Base-by-base conservation (phyloP, 345 rosid species). In the Salix exigua region DNA sequence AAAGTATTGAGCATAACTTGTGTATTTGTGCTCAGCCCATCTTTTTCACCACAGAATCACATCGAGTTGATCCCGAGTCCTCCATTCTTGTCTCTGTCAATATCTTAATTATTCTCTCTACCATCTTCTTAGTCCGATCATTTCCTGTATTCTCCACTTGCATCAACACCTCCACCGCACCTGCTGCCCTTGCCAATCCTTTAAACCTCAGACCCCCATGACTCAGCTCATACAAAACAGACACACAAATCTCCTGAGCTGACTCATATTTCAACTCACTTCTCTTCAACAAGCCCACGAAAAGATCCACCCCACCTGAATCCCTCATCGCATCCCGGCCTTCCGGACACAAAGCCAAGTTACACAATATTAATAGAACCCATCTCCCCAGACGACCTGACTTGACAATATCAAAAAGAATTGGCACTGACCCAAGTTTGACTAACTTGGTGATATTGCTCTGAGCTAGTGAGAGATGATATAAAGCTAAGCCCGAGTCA, bases 401-500 rank as follows among this genome's bases (percentile, higher is more conserved):
- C 40, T 75, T 88, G 19, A 89, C 80, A 89, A 93, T 84, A 1
- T 70, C 83, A 51, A 96, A 16, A n/a, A 96, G 77, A 35, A 83
- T 77, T 35, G 81, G 84, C 17, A 91, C 91, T 42, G 92, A 88
- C 40, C 98, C 96, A 42, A 86, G 83, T 31, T 86, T 88, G 25
- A 93, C 86, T 4, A 93, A 72, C 78, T 91, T 96, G 30, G 76
- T 79, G 73, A 92, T 55, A 63, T 96, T 96, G 66, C 90, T 87
- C 75, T 83, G 92, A 19, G 87, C 89, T 7, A 93, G 88, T 21
- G 96, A 84, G 13, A 96, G 87, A 79, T 96, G 96, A 80, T 96
- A 96, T 53, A 96, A 64, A n/a, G 99, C 97, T 40, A 86, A 68
- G 7, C 92, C 91, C 53, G 98, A 88, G 91, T 96, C 98, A 19